Evolutionary conservation across 2,329 filamentous ascomycete species (phyloP), one percentile per base, ranked within the genome.

Genomic region (Leptodontidium sp.): DNA sequence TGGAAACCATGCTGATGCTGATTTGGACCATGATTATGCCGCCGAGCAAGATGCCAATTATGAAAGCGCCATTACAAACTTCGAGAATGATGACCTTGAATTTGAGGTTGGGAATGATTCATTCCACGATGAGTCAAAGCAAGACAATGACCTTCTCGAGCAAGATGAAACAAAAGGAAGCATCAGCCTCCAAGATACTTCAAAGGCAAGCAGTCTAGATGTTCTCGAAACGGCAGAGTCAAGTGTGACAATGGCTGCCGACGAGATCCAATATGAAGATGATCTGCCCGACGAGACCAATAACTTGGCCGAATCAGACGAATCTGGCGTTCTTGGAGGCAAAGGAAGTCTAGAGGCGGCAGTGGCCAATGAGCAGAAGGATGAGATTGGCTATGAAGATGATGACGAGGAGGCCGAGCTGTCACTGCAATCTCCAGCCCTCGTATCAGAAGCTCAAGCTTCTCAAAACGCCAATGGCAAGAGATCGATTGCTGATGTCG

Each of bases 231-330:
- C 75, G 45, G 72, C 68, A 21, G 79, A 78, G 49, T 77, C 71
- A n/a, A 77, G 75, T 66, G 77, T 75, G 24, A 81, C 80, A 12
- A 76, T 79, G 11, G 76, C 75, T 61, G 80, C 77, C 35, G 80
- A 79, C 66, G 79, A 78, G 15, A 79, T 79, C 9, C 77, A 74
- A 17, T 70, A 70, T 45, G 79, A 77, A 53, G 71, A 80, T 6
- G 76, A 76, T 40, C 74, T 75, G 24, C 78, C 78, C 26, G 78
- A 78, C 32, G 73, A 78, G 45, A 77, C 80, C 57, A 78, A 80
- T 67, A 79, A 81, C 64, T 21, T 64, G 32, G 21, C 45, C 29
- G n/a, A 29, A 15, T 40, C 24, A 0, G 32, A 57, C 26, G n/a
- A 45, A 26, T 1, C n/a, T 50, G 29, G 17, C 24, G 4, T 15